phyloP scores from a whole-genome alignment of 2,329 filamentous ascomycete genomes.

The Epichloe gansuensis region DNA sequence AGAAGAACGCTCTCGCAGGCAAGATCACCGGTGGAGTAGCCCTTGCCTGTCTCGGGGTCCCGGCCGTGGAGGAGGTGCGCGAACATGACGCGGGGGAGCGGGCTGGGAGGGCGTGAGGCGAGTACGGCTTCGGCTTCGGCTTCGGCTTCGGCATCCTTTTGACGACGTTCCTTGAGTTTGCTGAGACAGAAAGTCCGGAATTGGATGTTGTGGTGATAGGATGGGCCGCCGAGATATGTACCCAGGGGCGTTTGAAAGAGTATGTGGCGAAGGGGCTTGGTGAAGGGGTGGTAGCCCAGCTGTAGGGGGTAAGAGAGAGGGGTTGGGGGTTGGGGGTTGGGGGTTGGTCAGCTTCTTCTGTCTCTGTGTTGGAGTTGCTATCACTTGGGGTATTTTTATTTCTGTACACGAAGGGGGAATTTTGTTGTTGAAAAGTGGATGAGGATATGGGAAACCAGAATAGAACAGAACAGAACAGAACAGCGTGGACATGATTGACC shows the following conservation, averaged over 20 bases:
- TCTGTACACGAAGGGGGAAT: not conserved
- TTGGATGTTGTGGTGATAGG: not conserved
- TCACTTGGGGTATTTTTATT: too few relatives aligned
- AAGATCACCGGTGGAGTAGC: constrained; percentile 12
- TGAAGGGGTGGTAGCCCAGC: constrained; percentile 3
- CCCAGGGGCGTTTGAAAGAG: constrained; percentile 2
- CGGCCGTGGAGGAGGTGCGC: constrained; percentile 11
- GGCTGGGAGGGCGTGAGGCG: not conserved
- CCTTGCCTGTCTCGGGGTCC: constrained; percentile 15
- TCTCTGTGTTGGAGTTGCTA: too few relatives aligned
- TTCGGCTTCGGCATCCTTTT: not conserved
- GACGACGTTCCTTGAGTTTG: constrained; percentile 6
- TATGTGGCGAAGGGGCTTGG: not conserved
- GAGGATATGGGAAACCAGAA: not conserved
- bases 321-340: too few relatives aligned
- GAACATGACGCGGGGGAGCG: constrained; percentile 11
- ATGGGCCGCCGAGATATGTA: not conserved
- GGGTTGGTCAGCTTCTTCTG: too few relatives aligned
- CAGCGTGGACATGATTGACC: not conserved
- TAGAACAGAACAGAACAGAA: not conserved
- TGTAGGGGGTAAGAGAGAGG: not conserved
- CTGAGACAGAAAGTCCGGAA: not conserved
- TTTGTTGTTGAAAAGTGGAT: not conserved
- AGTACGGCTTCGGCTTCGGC: not conserved
- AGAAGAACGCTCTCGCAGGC: constrained; percentile 14